Percentiles rank a stretch among this genome's conserved stretches.
These are phyloP conservation scores for Rosa persica DNA, from an alignment of 306 rosid species.

Conservation along the genomic window DNA sequence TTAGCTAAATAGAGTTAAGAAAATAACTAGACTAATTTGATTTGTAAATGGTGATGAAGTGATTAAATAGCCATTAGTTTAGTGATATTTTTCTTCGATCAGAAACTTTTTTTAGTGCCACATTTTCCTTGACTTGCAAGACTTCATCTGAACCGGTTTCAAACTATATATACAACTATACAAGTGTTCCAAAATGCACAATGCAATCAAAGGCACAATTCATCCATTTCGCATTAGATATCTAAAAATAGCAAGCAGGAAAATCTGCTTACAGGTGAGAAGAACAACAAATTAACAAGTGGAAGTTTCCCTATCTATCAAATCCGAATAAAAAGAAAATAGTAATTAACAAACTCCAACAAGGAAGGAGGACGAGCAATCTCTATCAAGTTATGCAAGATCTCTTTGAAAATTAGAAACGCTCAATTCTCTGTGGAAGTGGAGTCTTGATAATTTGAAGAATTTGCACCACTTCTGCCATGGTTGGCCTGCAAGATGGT, in stretches of 20 bases:
- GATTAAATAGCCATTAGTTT: background rate
- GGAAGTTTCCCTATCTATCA: background rate
- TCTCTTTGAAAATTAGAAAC: slow-evolving; percentile 24
- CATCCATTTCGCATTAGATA: background rate
- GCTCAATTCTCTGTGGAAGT: slow-evolving; percentile 65
- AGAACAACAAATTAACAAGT: background rate
- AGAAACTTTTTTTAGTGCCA: background rate
- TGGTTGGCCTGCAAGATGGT: slow-evolving; percentile 82
- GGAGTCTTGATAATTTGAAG: slow-evolving; percentile 79
- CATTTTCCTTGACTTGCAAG: background rate
- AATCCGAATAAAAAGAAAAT: background rate
- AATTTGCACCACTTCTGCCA: slow-evolving; percentile 84
- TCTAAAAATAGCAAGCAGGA: background rate
- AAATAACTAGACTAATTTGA: background rate
- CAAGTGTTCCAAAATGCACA: background rate
- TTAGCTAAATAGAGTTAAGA: background rate
- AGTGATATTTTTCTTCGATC: background rate
- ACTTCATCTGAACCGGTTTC: background rate
- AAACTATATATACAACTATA: background rate
- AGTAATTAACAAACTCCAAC: slow-evolving; percentile 7
- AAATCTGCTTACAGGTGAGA: background rate
- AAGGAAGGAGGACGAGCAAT: background rate
- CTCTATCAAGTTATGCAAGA: background rate
- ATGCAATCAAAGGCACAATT: background rate
- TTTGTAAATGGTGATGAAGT: background rate